These are phyloP conservation scores for Viola pubescens DNA, from an alignment of 441 rosid genomes.

Conservation along the genomic window DNA sequence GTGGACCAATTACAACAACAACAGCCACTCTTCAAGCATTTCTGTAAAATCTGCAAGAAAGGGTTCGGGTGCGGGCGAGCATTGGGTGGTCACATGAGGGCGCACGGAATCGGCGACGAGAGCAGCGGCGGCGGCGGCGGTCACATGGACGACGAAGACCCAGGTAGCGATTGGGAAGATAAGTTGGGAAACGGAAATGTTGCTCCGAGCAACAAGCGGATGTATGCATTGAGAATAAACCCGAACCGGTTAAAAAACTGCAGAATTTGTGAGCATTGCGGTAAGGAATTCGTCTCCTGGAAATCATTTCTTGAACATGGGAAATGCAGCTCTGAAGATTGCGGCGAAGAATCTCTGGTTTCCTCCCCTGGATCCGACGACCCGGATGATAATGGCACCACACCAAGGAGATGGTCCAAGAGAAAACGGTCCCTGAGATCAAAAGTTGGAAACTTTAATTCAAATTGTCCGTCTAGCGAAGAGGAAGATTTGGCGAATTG, in stretches of 20 bases:
- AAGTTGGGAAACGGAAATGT: slow-evolving; percentile 25
- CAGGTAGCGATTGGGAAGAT: slow-evolving; percentile 47
- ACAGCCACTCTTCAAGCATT: slow-evolving; percentile 39
- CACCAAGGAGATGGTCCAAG: slow-evolving; percentile 45
- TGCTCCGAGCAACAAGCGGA: slow-evolving; percentile 35
- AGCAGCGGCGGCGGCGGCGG: slow-evolving; percentile 36
- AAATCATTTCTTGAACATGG: slow-evolving; percentile 65
- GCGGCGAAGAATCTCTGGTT: slow-evolving; percentile 31
- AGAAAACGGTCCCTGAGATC: slow-evolving; percentile 49
- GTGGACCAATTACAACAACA: slow-evolving; percentile 25
- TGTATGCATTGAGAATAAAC: slow-evolving; percentile 62
- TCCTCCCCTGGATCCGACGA: slow-evolving; percentile 42
- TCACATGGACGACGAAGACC: slow-evolving; percentile 44
- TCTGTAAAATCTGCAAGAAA: slow-evolving; percentile 63
- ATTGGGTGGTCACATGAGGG: slow-evolving; percentile 73
- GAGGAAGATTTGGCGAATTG: slow-evolving; percentile 96
- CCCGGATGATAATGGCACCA: slow-evolving; percentile 26
- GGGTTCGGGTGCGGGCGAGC: slow-evolving; percentile 66
- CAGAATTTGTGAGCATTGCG: slow-evolving; percentile 59
- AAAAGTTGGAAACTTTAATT: slow-evolving; percentile 28
- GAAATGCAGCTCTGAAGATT: slow-evolving; percentile 44
- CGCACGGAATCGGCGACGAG: slow-evolving; percentile 61
- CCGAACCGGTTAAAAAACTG: slow-evolving; percentile 53
- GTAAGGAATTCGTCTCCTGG: slow-evolving; percentile 63
- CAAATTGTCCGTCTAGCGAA: slow-evolving; percentile 55